Evolutionary conservation across 1,139 yeast species (phyloP).

Genomic region (Lodderomyces orthopsilosis): DNA sequence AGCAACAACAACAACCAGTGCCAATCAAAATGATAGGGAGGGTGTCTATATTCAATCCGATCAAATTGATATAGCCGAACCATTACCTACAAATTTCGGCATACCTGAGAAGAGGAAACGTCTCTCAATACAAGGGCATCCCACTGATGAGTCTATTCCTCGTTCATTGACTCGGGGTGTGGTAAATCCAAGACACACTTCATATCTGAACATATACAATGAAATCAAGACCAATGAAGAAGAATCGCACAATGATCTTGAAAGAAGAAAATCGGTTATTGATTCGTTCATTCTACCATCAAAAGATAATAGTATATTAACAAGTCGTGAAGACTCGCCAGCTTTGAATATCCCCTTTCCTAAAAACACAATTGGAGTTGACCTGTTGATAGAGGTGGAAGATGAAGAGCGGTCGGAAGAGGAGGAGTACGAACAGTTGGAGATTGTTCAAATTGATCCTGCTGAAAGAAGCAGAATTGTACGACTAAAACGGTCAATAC

Average conservation of each 20-base stretch:
- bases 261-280: slow-evolving; percentile 21
- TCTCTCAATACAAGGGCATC: slow-evolving; percentile 26
- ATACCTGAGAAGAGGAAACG: slow-evolving; percentile 31
- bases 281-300: background rate
- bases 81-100: slow-evolving; percentile 19
- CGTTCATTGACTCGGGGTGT: slow-evolving; percentile 23
- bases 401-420: background rate
- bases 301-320: background rate
- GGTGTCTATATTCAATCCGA: background rate
- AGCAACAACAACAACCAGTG: background rate
- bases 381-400: background rate
- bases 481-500: slow-evolving; percentile 38
- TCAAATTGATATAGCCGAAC: slow-evolving; percentile 12
- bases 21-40: background rate
- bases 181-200: slow-evolving; percentile 4
- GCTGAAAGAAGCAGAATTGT: slow-evolving; percentile 42
- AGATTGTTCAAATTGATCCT: slow-evolving; percentile 26
- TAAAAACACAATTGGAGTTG: background rate
- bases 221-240: slow-evolving; percentile 25
- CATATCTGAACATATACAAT: slow-evolving; percentile 27
- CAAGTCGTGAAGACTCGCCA: slow-evolving; percentile 12
- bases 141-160: slow-evolving; percentile 24
- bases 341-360: slow-evolving; percentile 1
- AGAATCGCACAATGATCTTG: slow-evolving; percentile 27
- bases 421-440: background rate